Base-by-base conservation (phyloP, 208 protist genomes). In the Porcisia deanei region DNA sequence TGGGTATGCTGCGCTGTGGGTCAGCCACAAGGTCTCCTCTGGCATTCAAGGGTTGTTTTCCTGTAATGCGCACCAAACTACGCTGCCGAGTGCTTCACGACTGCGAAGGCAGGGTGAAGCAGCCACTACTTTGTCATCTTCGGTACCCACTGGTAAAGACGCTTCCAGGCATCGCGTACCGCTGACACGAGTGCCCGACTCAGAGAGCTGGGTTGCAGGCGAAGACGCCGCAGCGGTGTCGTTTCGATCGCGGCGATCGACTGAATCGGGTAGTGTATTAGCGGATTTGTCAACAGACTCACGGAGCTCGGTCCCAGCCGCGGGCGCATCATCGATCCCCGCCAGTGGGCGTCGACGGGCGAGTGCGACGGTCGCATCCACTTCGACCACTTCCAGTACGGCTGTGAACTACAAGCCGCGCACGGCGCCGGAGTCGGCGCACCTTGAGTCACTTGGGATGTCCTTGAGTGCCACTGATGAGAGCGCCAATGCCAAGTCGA, bases 161-260 rank as follows among this genome's bases (percentile, higher is more conserved):
- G 3, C 53, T 7, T 49, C 54, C 25, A 37, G 53, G n/a, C 78
- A 65, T 41, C 78, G 78, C 39, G 68, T 82, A 2, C 78, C 78
- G 30, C 78, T 82, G 41, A 82, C 78, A 12, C 78, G 72, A 14
- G 73, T 82, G 2, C 78, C 78, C 25, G 74, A 77, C 59, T 63
- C 73, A 8, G 73, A 82, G 53, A 39, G 45, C 39, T 82, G 78
- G 78, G 53, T 49, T 0, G 47, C 14, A 20, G 66, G 41, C 57
- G 64, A 76, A 22, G 67, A 82, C 22, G 58, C 22, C 7, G 18
- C 73, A 12, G 18, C 53, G 14, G 47, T 59, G 37, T 1, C 9
- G 12, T 54, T 43, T 37, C n/a, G 49, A 47, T 12, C 68, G n/a
- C 68, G 53, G 68, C 53, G 53, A 57, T 43, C 52, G 53, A 37